Evolutionary conservation across 345 rosid species (phyloP), one percentile per base, ranked within the genome.

Genomic region (Melastoma malabathricum): DNA sequence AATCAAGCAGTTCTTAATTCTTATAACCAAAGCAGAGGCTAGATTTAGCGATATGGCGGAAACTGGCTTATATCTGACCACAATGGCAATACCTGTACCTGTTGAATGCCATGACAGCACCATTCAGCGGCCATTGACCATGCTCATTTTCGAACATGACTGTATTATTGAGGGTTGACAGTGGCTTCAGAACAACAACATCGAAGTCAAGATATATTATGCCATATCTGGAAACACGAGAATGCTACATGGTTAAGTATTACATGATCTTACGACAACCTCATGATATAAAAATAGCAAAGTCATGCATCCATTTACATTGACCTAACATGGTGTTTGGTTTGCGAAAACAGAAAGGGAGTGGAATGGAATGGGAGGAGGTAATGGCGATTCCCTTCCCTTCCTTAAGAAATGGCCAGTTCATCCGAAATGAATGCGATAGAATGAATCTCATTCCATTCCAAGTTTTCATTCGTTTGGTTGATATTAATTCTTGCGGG

Each of bases 131-230:
- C 54, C 72, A 75, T 60, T 60, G 72, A 49, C 76, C 59, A 55
- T 18, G 51, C 18, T 59, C 77, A 71, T 81, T 75, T 67, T 84
- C 95, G 77, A 59, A 46, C 7, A 86, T 89, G 27, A 92, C 63
- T 58, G 88, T 62, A 59, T 92, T 81, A 55, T 75, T 66, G 52
- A 81, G 81, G 6, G 72, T 64, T 46, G 74, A 72, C 62, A 87
- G 69, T 16, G 87, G 68, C 61, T 72, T 73, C 67, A 87, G 59
- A 63, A 92, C 84, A 63, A 92, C 77, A 51, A 92, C 68, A 61
- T 92, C 95, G 47, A 85, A 76, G 73, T 87, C 98, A 19, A 92
- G 74, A 68, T 87, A 84, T 63, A 84, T 58, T 17, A 95, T 95
- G 10, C 98, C 98, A 68, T 80, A 87, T 66, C 98, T 92, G 80